Evolutionary conservation across 2,329 filamentous ascomycete genomes (phyloP), one percentile per base, ranked within the genome.

Genomic region (Ophioceras dolichostomum): DNA sequence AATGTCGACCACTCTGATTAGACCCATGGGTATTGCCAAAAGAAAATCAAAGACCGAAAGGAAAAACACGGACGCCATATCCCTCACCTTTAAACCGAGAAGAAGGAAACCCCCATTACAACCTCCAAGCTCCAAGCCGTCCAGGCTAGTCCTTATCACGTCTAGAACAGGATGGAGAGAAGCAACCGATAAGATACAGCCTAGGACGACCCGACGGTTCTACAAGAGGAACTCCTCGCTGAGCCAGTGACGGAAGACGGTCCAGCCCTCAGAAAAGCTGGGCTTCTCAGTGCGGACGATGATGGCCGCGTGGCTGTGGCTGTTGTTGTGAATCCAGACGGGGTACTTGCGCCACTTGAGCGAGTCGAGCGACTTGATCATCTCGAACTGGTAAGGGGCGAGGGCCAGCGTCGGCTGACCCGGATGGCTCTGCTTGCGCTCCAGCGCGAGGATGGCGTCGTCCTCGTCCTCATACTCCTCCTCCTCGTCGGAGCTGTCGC

Each of bases 251-350:
- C 67, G 70, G 39, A 91, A 63, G 24, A 95, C 84, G 10, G 83
- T 55, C 50, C 70, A 74, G 0, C 89, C 89, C 58, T 96, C 88
- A 2, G 70, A 65, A 48, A 87, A 93, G 1, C 58, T 61, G 36
- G 69, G 62, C 52, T 75, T 78, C 28, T 81, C 73, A 40, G 67
- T 73, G 27, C 89, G 73, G 26, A 93, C 78, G 44, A 96, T 84
- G 34, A 96, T 94, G 3, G 88, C 88, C 0, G 88, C 89, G 57
- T 96, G 89, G 41, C 75, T 84, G 53, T 94, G 85, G n/a, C 68
- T 62, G 38, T 76, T 70, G 5, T 87, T 82, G 45, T 82, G 80
- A 28, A 91, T 88, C 59, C 81, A 79, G 4, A 88, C 74, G 1
- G 70, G 73, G 45, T 74, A 79, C 54, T 79, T 82, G 34, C 67